These are phyloP conservation scores for Chiua virens DNA, from an alignment of 768 basidiomycete genomes.

Conservation along the genomic window DNA sequence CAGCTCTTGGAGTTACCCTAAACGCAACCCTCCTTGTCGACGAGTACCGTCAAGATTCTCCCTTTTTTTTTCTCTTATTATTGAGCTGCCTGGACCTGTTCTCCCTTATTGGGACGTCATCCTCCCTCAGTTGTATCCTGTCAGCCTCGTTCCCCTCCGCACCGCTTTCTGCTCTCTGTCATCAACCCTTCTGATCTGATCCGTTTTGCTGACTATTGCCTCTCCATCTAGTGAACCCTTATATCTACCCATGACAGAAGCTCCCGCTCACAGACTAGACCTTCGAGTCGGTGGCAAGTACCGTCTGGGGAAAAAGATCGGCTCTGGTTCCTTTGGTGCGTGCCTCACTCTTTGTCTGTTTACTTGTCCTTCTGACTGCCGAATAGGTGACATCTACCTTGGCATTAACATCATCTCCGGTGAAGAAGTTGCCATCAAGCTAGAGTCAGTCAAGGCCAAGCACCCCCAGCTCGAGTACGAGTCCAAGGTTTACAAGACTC, in stretches of 20 bases:
- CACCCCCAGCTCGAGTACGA: constrained; percentile 99
- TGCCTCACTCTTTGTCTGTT: constrained; percentile 13
- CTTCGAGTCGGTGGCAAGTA: constrained; percentile 93
- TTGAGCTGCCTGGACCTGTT: not conserved
- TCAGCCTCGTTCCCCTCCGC: constrained; percentile 31
- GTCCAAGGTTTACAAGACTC: constrained; percentile 93
- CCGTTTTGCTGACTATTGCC: constrained; percentile 14
- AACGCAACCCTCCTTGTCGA: not conserved
- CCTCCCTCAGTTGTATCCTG: constrained; percentile 37
- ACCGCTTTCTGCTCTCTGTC: constrained; percentile 30
- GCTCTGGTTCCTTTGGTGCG: constrained; percentile 96
- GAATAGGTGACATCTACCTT: constrained; percentile 93
- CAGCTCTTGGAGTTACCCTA: constrained; percentile 3
- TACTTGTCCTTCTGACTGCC: constrained; percentile 7
- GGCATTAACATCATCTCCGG: constrained; percentile 99
- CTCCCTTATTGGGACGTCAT: constrained; percentile 25
- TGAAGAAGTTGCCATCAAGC: constrained; percentile 99
- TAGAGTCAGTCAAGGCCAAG: constrained; percentile 99
- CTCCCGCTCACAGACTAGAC: constrained; percentile 70
- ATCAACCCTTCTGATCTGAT: constrained; percentile 11
- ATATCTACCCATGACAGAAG: constrained; percentile 66
- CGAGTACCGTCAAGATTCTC: constrained; percentile 4
- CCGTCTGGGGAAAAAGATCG: constrained; percentile 98
- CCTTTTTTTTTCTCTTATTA: not conserved
- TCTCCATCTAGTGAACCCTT: constrained; percentile 10